Base-by-base conservation (phyloP, 1,139 yeast species). In the Sugiyamaella pinicola region DNA sequence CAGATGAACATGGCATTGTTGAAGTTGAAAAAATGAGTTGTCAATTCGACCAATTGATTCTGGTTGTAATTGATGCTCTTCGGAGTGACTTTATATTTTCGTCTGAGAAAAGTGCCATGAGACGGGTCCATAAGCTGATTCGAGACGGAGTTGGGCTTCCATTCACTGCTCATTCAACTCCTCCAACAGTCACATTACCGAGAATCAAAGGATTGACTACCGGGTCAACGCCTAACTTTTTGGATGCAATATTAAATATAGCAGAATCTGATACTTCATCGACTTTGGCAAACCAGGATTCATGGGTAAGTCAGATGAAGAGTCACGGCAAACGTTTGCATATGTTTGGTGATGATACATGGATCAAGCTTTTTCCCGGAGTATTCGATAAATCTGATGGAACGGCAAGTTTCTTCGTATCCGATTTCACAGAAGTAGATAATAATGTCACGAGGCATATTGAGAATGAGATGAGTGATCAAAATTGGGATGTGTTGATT, bases 291-390 rank as follows among this genome's bases (percentile, higher is more conserved):
- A 80, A 78, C 49, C 95, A 87, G 61, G 99, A 95, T 67, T 86
- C 95, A 15, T 91, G 98, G 96, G 67, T 91, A 10, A 73, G 76
- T 37, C 98, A 93, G 66, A 75, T 90, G 69, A 60, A 68, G 3
- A 41, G 54, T 1, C 58, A 58, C 37, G 73, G 72, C 28, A 79
- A 78, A 61, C 77, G 71, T 50, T 74, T 93, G 38, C 85, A 89
- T 64, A 89, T 93, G 79, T 93, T 81, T 72, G 99, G 99, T 22
- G 99, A 93, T 69, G 99, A 93, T 66, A 93, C 99, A 0, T 95
- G 99, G 99, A 72, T 91, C 59, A 91, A 90, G 65, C 75, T 93
- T 45, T 95, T 90, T 61, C 93, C 93, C 0, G 74, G 71, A 3
- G 76, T 77, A 60, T 91, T 93, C 64, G 74, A 75, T 26, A 75